A percentile compares a stretch with the other conserved stretches of the same genome.
phyloP scores from a whole-genome alignment of 2,329 filamentous ascomycete species.

The Cytospora piceae region DNA sequence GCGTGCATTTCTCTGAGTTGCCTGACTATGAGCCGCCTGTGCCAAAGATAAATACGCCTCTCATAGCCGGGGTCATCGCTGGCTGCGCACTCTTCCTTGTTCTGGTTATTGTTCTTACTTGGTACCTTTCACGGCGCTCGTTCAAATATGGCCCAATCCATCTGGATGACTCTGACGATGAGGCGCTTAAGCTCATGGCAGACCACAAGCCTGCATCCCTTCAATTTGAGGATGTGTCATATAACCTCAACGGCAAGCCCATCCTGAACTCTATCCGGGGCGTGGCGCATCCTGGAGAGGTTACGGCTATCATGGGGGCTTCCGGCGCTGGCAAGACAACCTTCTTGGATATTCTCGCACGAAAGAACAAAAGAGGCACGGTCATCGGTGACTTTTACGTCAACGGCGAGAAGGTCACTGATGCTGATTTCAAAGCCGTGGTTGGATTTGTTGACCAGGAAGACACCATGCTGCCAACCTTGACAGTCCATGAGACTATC shows the following conservation, averaged over 20 bases:
- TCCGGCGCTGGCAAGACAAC: constrained; percentile 98
- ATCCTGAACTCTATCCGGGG: constrained; percentile 83
- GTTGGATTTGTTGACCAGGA: constrained; percentile 98
- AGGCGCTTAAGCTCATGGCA: constrained; percentile 81
- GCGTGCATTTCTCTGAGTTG: constrained; percentile 88
- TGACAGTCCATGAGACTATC: constrained; percentile 98
- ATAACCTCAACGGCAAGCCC: constrained; percentile 82
- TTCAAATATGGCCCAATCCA: constrained; percentile 73
- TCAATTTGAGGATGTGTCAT: constrained; percentile 86
- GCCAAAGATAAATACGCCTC: constrained; percentile 93
- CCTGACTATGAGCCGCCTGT: constrained; percentile 87
- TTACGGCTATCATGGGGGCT: constrained; percentile 97
- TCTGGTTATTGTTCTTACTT: constrained; percentile 79
- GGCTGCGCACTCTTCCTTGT: constrained; percentile 85
- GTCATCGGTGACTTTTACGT: constrained; percentile 84
- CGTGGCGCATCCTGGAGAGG: constrained; percentile 89
- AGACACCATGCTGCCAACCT: constrained; percentile 91
- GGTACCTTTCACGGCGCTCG: constrained; percentile 83
- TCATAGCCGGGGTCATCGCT: constrained; percentile 93
- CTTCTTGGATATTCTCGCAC: constrained; percentile 91
- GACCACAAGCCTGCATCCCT: constrained; percentile 91
- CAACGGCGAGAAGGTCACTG: constrained; percentile 87
- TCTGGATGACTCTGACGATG: constrained; percentile 88
- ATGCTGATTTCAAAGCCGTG: constrained; percentile 85
- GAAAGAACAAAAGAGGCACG: constrained; percentile 91